Conservation (phyloP, 805 yeast species). For the Millerozyma miso region DNA sequence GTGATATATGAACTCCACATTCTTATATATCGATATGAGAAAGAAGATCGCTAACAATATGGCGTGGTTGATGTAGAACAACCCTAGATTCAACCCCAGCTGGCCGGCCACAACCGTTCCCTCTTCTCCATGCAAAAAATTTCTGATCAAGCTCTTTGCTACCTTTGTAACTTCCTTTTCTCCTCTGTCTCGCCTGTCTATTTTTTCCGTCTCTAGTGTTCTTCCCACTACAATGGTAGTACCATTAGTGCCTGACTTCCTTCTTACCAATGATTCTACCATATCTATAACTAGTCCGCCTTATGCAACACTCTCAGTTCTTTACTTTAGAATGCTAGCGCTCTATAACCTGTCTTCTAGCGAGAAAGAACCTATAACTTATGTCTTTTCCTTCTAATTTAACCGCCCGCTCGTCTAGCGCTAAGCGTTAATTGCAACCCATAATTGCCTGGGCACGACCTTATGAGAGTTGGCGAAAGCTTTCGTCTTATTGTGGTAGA, state of each 20-base stretch:
- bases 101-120: neutral
- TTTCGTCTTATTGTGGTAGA: too few relatives aligned
- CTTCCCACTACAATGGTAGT: neutral
- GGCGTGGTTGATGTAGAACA: slow-evolving; percentile 37
- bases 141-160: neutral
- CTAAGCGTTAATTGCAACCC: neutral
- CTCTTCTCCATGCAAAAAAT: neutral
- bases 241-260: neutral
- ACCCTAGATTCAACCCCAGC: neutral
- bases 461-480: too few relatives aligned
- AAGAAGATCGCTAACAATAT: slow-evolving; percentile 51
- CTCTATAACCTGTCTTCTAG: neutral
- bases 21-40: slow-evolving; percentile 52
- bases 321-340: neutral
- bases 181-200: neutral
- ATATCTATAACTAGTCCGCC: neutral
- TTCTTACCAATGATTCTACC: neutral
- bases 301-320: neutral
- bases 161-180: neutral
- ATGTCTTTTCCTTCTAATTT: neutral
- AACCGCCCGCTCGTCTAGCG: neutral
- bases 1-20: slow-evolving; percentile 49
- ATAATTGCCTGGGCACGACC: neutral
- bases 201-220: neutral
- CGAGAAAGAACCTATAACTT: neutral